These are phyloP conservation scores for Aspergillus sp. DNA, from an alignment of 2,329 filamentous ascomycete species.

Conservation along the genomic window DNA sequence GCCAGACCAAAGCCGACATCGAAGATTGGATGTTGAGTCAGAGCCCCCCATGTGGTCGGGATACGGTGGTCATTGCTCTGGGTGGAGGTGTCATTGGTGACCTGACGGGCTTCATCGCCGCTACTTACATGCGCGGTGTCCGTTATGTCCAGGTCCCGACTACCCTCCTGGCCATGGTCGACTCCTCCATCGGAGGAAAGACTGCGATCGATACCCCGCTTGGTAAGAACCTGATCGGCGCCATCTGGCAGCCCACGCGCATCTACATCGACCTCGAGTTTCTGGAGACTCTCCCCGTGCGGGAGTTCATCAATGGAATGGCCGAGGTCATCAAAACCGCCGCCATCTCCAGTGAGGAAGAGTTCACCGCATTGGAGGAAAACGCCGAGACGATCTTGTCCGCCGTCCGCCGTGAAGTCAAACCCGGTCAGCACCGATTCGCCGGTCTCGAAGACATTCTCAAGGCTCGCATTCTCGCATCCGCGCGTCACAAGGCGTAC, in stretches of 20 bases:
- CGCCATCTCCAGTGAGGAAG: constrained; percentile 87
- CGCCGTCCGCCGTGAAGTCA: constrained; percentile 62
- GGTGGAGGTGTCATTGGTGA: constrained; percentile 97
- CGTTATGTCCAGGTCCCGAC: constrained; percentile 96
- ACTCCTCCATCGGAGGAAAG: constrained; percentile 97
- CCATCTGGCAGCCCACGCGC: constrained; percentile 92
- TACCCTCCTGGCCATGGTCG: constrained; percentile 92
- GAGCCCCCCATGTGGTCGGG: constrained; percentile 77
- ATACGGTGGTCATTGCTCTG: constrained; percentile 91
- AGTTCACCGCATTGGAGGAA: constrained; percentile 80
- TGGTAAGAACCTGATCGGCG: constrained; percentile 92
- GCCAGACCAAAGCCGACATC: constrained; percentile 89
- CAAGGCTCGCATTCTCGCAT: constrained; percentile 80
- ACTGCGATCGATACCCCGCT: constrained; percentile 95
- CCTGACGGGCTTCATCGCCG: constrained; percentile 95
- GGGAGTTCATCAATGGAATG: constrained; percentile 98
- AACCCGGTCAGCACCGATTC: constrained; percentile 59
- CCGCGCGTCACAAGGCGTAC: constrained; percentile 87
- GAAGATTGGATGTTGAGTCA: constrained; percentile 96
- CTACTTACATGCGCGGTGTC: constrained; percentile 97
- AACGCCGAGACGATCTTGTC: constrained; percentile 75
- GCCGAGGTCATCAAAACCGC: constrained; percentile 97
- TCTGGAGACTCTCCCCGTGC: constrained; percentile 80
- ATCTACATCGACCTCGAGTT: constrained; percentile 95
- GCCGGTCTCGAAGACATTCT: constrained; percentile 67